Evolutionary conservation across 805 yeast species (phyloP).

Genomic region (Candida patagonica): DNA sequence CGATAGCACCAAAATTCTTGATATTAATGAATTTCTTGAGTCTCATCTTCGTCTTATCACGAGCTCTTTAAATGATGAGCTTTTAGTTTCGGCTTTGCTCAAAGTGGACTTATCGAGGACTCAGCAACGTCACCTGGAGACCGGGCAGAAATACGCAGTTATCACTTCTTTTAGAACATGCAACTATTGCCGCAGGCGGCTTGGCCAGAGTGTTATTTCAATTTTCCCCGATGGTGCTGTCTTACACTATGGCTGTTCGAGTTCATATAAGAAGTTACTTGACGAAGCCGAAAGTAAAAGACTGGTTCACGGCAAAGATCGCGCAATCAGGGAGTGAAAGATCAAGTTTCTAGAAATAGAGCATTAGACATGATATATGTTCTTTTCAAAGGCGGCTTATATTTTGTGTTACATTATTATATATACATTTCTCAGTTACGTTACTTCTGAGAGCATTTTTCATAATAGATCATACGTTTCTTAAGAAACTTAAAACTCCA

Average conservation of each 20-base stretch:
- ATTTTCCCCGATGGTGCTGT: constrained; percentile 36
- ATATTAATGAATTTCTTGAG: constrained; percentile 37
- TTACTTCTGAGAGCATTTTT: too few relatives aligned
- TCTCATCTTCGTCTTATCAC: constrained; percentile 36
- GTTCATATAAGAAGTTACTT: constrained; percentile 13
- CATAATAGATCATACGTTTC: constrained; percentile 16
- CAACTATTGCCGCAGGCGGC: constrained; percentile 44
- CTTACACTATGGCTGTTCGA: constrained; percentile 50
- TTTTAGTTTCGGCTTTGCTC: constrained; percentile 39
- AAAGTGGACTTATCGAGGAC: constrained; percentile 45
- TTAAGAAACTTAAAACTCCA: constrained; percentile 59
- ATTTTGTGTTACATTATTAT: too few relatives aligned
- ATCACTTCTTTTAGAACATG: constrained; percentile 44
- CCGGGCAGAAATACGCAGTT: constrained; percentile 29
- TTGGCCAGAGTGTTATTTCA: constrained; percentile 47
- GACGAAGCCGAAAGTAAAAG: constrained; percentile 6
- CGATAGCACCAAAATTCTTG: constrained; percentile 34
- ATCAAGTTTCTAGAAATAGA: too few relatives aligned
- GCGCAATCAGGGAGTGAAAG: too few relatives aligned
- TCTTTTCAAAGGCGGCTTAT: too few relatives aligned
- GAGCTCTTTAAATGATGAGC: constrained; percentile 31
- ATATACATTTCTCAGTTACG: too few relatives aligned
- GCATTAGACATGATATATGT: too few relatives aligned
- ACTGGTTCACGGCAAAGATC: background rate
- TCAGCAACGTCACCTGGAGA: constrained; percentile 34